Evolutionary conservation across 2,329 filamentous ascomycete species (phyloP).

Genomic region (Apiospora sp.): DNA sequence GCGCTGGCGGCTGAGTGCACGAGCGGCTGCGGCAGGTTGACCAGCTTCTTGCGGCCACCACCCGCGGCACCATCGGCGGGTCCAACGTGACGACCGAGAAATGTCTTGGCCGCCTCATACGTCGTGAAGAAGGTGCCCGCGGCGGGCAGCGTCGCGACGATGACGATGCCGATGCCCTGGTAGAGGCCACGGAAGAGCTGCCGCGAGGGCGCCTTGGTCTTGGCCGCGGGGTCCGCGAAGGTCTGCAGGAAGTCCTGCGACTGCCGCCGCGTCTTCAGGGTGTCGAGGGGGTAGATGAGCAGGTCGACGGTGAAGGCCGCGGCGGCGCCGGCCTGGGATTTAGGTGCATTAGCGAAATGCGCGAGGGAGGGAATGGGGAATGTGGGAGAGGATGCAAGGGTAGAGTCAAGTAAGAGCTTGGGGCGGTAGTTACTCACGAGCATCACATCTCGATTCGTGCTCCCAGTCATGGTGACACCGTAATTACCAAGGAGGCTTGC

Average conservation of each 20-base stretch:
- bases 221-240: constrained; percentile 66
- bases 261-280: constrained; percentile 86
- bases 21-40: constrained; percentile 67
- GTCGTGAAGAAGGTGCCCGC: constrained; percentile 90
- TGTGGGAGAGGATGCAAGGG: background rate
- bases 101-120: constrained; percentile 78
- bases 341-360: background rate
- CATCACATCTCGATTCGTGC: constrained; percentile 30
- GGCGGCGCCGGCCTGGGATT: constrained; percentile 77
- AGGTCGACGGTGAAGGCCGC: constrained; percentile 89
- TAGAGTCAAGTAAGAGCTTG: background rate
- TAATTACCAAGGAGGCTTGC: background rate
- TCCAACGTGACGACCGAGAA: constrained; percentile 53
- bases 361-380: background rate
- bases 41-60: constrained; percentile 51
- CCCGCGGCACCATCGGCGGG: constrained; percentile 29
- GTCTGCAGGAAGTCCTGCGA: constrained; percentile 76
- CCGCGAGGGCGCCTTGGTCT: constrained; percentile 50
- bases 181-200: constrained; percentile 75
- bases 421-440: constrained; percentile 23
- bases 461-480: constrained; percentile 24
- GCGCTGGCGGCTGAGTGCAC: constrained; percentile 79
- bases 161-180: constrained; percentile 85
- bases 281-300: constrained; percentile 87
- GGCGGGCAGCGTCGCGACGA: constrained; percentile 83